Evolutionary conservation across 1,139 yeast genomes (phyloP).

Genomic region (Taphrina flavorubra): DNA sequence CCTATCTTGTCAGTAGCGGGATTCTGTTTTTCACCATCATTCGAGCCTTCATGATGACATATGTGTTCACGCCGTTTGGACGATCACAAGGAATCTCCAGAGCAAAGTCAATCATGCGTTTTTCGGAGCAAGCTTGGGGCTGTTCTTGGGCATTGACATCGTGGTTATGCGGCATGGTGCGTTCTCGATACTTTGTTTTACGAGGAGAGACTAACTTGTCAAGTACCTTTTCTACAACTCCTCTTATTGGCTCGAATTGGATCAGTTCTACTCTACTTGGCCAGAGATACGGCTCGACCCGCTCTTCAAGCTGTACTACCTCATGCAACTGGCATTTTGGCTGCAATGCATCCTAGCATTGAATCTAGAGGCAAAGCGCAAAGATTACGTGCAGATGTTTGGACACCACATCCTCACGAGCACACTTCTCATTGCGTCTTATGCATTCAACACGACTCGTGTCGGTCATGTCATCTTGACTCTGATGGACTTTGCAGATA

Average conservation of each 20-base stretch:
- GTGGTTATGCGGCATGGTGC: constrained; percentile 61
- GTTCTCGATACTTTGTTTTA: not conserved
- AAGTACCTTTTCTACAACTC: constrained; percentile 61
- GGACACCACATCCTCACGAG: constrained; percentile 85
- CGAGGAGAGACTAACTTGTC: not conserved
- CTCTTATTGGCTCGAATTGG: constrained; percentile 25
- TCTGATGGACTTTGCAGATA: constrained; percentile 84
- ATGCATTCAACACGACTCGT: constrained; percentile 71
- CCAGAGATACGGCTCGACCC: constrained; percentile 62
- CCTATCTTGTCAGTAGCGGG: constrained; percentile 58
- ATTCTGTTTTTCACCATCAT: constrained; percentile 64
- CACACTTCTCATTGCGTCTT: constrained; percentile 70
- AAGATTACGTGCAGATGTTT: constrained; percentile 86
- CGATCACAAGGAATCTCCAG: constrained; percentile 57
- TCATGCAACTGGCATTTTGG: constrained; percentile 77
- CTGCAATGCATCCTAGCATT: constrained; percentile 77
- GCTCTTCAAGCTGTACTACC: constrained; percentile 70
- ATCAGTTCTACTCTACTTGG: constrained; percentile 67
- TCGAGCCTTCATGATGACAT: constrained; percentile 66
- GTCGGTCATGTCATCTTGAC: constrained; percentile 79
- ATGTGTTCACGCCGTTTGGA: constrained; percentile 66
- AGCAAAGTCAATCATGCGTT: constrained; percentile 64
- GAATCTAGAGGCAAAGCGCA: constrained; percentile 76
- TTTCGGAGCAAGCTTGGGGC: constrained; percentile 88
- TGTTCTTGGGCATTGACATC: constrained; percentile 65